Conservation (phyloP, 140 eudicot genomes). For the Anethum foeniculum region DNA sequence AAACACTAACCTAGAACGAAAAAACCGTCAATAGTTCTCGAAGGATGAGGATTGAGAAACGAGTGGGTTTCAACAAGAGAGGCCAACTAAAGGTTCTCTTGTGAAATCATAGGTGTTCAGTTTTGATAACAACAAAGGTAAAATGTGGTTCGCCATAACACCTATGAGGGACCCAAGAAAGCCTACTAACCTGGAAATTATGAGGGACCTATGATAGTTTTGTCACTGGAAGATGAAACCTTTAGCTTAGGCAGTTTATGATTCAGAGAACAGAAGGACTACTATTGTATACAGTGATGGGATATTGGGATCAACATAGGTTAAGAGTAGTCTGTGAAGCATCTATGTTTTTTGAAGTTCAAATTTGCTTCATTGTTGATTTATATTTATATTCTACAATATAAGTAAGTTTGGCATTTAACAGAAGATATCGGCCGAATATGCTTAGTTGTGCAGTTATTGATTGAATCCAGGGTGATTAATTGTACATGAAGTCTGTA, state of each 20-base stretch:
- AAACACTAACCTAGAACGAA: not conserved
- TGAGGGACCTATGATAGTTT: too few relatives aligned
- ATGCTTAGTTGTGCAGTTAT: not conserved
- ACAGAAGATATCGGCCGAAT: not conserved
- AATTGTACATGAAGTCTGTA: not conserved
- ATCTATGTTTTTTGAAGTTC: not conserved
- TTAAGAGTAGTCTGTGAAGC: not conserved
- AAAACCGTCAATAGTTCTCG: not conserved
- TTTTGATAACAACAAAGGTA: not conserved
- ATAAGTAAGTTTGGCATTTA: not conserved
- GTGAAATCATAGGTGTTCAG: not conserved
- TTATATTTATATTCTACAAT: not conserved
- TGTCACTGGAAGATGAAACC: not conserved
- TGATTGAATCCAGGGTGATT: not conserved
- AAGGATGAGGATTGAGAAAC: not conserved
- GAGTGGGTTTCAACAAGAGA: not conserved
- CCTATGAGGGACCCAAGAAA: not conserved
- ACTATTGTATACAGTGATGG: not conserved
- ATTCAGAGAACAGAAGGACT: not conserved
- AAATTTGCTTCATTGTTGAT: not conserved
- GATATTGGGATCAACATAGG: not conserved
- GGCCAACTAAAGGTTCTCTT: not conserved
- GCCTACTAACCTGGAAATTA: not conserved
- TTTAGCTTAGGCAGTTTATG: not conserved
- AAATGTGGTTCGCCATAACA: not conserved